Evolutionary conservation across 371 early-diverging fungal species (phyloP).

Genomic region (Zancudomyces culisetae): DNA sequence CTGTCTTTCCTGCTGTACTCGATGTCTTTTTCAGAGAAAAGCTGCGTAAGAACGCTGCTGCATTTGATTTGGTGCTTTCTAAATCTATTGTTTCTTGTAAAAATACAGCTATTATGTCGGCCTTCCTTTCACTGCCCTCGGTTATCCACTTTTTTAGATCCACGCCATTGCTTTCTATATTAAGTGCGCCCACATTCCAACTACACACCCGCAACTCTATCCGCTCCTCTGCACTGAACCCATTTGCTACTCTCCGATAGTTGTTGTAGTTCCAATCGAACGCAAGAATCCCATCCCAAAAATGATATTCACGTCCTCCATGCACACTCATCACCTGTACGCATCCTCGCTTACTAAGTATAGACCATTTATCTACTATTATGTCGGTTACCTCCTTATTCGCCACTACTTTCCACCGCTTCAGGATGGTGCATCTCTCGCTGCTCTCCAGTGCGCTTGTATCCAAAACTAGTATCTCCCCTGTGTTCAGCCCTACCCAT

Average conservation of each 20-base stretch:
- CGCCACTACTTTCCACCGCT: slow-evolving; percentile 12
- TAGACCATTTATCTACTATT: slow-evolving; percentile 20
- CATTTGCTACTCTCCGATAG: slow-evolving; percentile 11
- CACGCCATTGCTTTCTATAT: background rate
- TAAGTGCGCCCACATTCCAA: slow-evolving; percentile 22
- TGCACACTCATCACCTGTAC: slow-evolving; percentile 22
- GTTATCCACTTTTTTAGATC: background rate
- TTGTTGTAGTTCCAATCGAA: slow-evolving; percentile 10
- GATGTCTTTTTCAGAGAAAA: slow-evolving; percentile 41
- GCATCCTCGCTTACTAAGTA: slow-evolving; percentile 12
- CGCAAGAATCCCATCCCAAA: slow-evolving; percentile 22
- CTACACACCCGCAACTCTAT: slow-evolving; percentile 16
- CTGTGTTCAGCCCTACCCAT: background rate
- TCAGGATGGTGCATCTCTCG: slow-evolving; percentile 10
- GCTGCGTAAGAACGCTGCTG: slow-evolving; percentile 43
- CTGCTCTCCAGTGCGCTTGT: background rate
- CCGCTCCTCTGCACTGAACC: slow-evolving; percentile 6
- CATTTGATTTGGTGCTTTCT: slow-evolving; percentile 62
- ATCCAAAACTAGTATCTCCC: slow-evolving; percentile 1
- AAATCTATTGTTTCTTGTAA: slow-evolving; percentile 91
- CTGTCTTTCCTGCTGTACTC: slow-evolving; percentile 35
- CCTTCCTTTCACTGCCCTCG: slow-evolving; percentile 9
- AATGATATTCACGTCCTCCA: slow-evolving; percentile 13
- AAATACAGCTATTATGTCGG: slow-evolving; percentile 71
- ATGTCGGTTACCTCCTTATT: slow-evolving; percentile 6